Percentiles rank a stretch among this genome's conserved stretches.
phyloP scores from a whole-genome alignment of 2,329 filamentous ascomycete genomes.

The Bipolaris cookei region DNA sequence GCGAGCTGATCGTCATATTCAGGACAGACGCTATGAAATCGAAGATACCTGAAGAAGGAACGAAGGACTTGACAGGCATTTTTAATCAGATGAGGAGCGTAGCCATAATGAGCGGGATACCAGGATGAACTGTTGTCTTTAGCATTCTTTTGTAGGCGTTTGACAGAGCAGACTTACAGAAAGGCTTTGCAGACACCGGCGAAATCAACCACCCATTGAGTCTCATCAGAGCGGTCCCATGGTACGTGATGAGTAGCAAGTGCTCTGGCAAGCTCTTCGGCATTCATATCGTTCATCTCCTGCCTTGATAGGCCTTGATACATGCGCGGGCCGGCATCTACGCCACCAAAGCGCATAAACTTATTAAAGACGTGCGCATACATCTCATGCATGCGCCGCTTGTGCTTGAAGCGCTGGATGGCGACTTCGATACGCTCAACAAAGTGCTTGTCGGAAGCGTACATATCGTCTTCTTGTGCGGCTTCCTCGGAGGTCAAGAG shows the following conservation, averaged over 20 bases:
- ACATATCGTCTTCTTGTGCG: conserved; percentile 71
- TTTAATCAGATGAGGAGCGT: conserved; percentile 58
- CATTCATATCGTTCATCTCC: conserved; percentile 67
- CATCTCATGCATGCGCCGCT: conserved; percentile 72
- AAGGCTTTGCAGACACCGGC: conserved; percentile 77
- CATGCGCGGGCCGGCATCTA: conserved; percentile 66
- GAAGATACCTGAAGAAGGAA: conserved; percentile 88
- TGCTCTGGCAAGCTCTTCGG: conserved; percentile 68
- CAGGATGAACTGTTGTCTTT: conserved; percentile 59
- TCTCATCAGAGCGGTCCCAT: conserved; percentile 54
- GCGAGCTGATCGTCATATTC: conserved; percentile 75
- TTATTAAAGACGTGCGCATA: conserved; percentile 73
- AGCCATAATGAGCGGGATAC: conserved; percentile 62
- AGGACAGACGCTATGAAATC: conserved; percentile 83
- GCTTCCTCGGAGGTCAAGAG: conserved; percentile 76
- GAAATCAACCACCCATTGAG: conserved; percentile 82
- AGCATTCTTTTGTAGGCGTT: conserved; percentile 11
- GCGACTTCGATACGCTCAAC: conserved; percentile 80
- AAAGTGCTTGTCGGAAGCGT: conserved; percentile 59
- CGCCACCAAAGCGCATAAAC: conserved; percentile 82
- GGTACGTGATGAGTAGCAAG: conserved; percentile 68
- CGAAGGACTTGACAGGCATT: conserved; percentile 71
- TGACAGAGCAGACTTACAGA: conserved; percentile 61
- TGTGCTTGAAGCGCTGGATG: conserved; percentile 79
- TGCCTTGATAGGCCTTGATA: conserved; percentile 69